Base-by-base conservation (phyloP, 768 basidiomycete genomes). In the Phanerochaete carnosa region DNA sequence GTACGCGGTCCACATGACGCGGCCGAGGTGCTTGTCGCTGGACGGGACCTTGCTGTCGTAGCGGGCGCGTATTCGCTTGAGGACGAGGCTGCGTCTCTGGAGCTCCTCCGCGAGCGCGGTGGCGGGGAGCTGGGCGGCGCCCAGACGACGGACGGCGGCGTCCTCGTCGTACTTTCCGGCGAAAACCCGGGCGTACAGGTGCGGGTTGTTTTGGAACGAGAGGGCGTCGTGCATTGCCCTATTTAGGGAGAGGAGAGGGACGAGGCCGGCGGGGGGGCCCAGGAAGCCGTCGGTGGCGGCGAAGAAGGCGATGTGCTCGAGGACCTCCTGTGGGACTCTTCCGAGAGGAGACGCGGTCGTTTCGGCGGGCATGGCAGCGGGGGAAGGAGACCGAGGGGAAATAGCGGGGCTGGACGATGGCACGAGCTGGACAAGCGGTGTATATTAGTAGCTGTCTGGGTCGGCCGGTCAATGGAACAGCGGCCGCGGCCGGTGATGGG, bases 251-350 rank as follows among this genome's bases (percentile, higher is more conserved):
- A 90, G 77, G 23, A 94, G 74, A 12, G 86, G 75, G n/a, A 80
- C 56, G 30, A 93, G 74, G 33, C 76, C 76, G 1, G 81, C 75
- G 16, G 88, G 89, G 8, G 90, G 88, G 19, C 89, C 88, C 45
- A 85, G 74, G 53, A 80, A 73, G 60, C 58, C 64, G 4, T 79
- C 68, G 3, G 84, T 84, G 8, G 81, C 84, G 43, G 83, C 73
- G 65, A 84, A 85, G 69, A 81, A 86, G 1, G 90, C 90, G 65
- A 95, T 86, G 54, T 86, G 85, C 69, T 94, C 88, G 47, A 95
- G 79, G 39, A 94, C 80, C 73, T 94, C 93, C 61, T 82, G 83
- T 15, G 92, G 92, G 46, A 94, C 73, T 6, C 74, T 56, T 11
- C 60, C 63, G 45, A 71, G 63, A 45, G 59, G 52, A 19, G 62